phyloP scores from a whole-genome alignment of 1,139 yeast species.

The Geotrichum europaeum region DNA sequence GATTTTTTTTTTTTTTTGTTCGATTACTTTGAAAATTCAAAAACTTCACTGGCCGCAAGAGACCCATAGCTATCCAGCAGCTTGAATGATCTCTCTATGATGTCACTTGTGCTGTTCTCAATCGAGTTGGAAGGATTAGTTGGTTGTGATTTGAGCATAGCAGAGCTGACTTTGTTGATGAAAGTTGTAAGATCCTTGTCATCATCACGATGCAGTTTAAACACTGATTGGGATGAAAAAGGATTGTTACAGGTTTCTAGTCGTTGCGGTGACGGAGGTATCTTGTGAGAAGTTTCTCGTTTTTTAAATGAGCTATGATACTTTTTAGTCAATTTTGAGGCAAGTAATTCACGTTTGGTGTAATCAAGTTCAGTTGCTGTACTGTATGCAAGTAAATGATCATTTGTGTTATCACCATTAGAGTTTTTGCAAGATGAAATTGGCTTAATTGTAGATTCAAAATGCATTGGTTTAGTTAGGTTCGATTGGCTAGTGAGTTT shows the following conservation, averaged over 20 bases:
- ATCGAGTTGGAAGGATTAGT: neutral
- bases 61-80: neutral
- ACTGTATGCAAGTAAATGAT: neutral
- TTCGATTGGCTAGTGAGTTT: neutral
- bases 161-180: neutral
- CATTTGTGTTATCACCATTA: neutral
- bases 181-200: neutral
- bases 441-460: neutral
- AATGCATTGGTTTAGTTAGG: neutral
- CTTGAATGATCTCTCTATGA: neutral
- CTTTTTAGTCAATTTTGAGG: neutral
- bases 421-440: neutral
- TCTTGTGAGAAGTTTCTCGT: neutral
- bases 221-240: neutral
- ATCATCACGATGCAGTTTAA: neutral
- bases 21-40: neutral
- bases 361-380: neutral
- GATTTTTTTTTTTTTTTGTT: too few species aligned
- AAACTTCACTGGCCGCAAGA: neutral
- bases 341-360: neutral
- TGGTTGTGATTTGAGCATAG: neutral
- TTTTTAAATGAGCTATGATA: neutral
- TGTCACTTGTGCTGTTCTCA: neutral
- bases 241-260: neutral
- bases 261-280: neutral